Evolutionary conservation across 306 rosid species (phyloP), one percentile per base, ranked within the genome.

Genomic region (Senna tora): DNA sequence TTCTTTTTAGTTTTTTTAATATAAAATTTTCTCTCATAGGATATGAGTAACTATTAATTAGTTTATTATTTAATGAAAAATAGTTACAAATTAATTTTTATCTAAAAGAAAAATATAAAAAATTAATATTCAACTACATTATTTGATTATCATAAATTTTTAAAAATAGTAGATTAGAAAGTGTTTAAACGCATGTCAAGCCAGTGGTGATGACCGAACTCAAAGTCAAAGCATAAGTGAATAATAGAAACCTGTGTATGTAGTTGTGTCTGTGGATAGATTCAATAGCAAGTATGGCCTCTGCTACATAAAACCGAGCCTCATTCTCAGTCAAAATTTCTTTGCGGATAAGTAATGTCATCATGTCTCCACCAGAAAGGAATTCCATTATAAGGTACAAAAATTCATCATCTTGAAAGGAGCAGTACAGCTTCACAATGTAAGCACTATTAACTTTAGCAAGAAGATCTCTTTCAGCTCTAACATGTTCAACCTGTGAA

Each of bases 341-440:
- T 77, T 92, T 92, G 76, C 97, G 93, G 87, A 92, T 87, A 62
- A 92, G 80, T 69, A 92, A 80, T 0, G 97, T 89, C 97, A 92
- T 92, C 93, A 89, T 84, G 77, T 92, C 97, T 32, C 97, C 97
- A n/a, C 97, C 97, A 39, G 97, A 90, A 64, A 89, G 91, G 81
- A 89, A 92, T 75, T 92, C 93, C 97, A 92, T 92, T 58, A 92
- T 89, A 36, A 92, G 97, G 85, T 92, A 92, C 76, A 92, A 81
- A 82, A 75, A 79, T 12, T 89, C 96, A 2, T 87, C 97, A 78
- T 92, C 97, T 88, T 92, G 97, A 79, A 92, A 92, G 57, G 97
- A 89, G 75, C 96, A 92, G 55, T 92, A 89, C 39, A 92, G 91
- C 87, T 89, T 89, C 65, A 92, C 97, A 53, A 92, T 89, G 82